phyloP scores from a whole-genome alignment of 73 alveolate species.

The Paramecium bursaria region DNA sequence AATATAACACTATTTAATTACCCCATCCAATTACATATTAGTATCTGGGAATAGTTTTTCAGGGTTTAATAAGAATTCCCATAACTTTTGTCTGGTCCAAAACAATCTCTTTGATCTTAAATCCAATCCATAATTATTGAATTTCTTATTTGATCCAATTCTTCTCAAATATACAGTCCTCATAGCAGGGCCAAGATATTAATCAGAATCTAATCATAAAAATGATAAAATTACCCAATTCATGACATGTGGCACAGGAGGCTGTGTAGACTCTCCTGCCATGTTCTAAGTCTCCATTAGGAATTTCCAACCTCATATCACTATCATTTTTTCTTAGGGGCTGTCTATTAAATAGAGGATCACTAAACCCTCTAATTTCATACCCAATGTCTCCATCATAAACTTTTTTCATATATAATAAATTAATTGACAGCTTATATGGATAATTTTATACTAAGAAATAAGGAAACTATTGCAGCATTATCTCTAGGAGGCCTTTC shows the following conservation, averaged over 20 bases:
- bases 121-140: conserved; percentile 17
- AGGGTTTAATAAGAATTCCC: conserved; percentile 51
- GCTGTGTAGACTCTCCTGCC: neutral
- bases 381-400: conserved; percentile 33
- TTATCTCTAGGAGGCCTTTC: too few relatives aligned
- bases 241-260: neutral
- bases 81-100: conserved; percentile 35
- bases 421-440: too few relatives aligned
- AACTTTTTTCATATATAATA: too few relatives aligned
- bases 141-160: neutral
- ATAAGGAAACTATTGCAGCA: too few relatives aligned
- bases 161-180: conserved; percentile 46
- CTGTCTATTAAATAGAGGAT: neutral
- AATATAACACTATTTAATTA: too few relatives aligned
- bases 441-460: too few relatives aligned
- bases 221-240: neutral
- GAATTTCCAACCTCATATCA: neutral
- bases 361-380: conserved; percentile 8
- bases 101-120: neutral
- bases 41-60: conserved; percentile 55
- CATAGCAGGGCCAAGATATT: conserved; percentile 1
- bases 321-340: neutral
- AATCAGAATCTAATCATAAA: neutral
- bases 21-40: conserved; percentile 7
- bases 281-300: neutral